These are phyloP conservation scores for Aspergillus sp. DNA, from an alignment of 2,329 filamentous ascomycete genomes.

Conservation along the genomic window DNA sequence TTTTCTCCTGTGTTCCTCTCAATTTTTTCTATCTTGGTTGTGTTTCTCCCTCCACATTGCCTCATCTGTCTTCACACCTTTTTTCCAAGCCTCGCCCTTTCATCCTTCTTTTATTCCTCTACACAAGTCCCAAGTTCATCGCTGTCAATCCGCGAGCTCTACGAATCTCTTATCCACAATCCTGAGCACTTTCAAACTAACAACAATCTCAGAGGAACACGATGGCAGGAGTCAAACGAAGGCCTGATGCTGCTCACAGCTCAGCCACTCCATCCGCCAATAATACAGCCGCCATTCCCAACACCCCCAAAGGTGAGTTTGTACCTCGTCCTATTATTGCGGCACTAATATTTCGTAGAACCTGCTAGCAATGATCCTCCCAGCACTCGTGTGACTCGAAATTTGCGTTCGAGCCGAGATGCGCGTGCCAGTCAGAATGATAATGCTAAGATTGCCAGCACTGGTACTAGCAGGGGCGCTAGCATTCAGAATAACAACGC, in stretches of 20 bases:
- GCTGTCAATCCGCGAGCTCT: neutral
- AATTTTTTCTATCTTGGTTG: neutral
- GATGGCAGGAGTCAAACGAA: slow-evolving; percentile 41
- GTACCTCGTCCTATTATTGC: neutral
- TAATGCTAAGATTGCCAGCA: slow-evolving; percentile 9
- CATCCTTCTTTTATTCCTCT: neutral
- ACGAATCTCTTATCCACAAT: neutral
- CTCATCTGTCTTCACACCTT: neutral
- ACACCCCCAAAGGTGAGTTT: slow-evolving; percentile 24
- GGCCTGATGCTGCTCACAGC: slow-evolving; percentile 27
- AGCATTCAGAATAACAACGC: slow-evolving; percentile 13
- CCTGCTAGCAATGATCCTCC: slow-evolving; percentile 14
- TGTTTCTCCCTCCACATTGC: neutral
- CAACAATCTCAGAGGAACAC: slow-evolving; percentile 21
- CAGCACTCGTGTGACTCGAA: slow-evolving; percentile 23
- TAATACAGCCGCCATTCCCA: slow-evolving; percentile 18
- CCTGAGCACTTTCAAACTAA: slow-evolving; percentile 1
- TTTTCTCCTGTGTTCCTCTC: neutral
- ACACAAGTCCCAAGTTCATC: neutral
- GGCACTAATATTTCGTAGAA: slow-evolving; percentile 19
- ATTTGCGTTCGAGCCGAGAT: slow-evolving; percentile 24
- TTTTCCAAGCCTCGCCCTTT: neutral
- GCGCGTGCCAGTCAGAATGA: slow-evolving; percentile 21
- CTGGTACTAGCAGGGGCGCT: slow-evolving; percentile 3
- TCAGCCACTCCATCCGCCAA: slow-evolving; percentile 17